These are phyloP conservation scores for Chaetomium sp. DNA, from an alignment of 2,329 filamentous ascomycete species.

Conservation along the genomic window DNA sequence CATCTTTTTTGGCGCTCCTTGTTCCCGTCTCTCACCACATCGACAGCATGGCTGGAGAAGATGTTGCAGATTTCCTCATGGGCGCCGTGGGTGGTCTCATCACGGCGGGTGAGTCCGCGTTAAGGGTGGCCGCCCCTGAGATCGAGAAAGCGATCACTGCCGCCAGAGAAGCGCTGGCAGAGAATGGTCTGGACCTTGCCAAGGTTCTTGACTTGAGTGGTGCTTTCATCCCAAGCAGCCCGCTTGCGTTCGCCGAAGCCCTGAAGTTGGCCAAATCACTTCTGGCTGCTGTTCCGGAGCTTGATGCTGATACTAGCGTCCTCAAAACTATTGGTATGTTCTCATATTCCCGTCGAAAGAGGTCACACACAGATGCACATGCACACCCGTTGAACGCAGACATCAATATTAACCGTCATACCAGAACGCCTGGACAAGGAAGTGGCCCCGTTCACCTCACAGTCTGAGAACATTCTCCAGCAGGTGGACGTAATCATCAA, in stretches of 20 bases:
- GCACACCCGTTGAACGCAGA: no score
- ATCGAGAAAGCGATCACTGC: not conserved
- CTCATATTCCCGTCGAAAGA: no score
- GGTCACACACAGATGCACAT: no score
- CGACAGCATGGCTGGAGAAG: not conserved
- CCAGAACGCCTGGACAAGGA: not conserved
- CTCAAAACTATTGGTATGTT: not conserved
- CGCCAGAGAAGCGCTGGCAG: not conserved
- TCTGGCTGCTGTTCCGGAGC: not conserved
- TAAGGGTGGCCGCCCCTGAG: not conserved
- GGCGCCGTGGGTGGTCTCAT: not conserved
- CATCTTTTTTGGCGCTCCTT: no score
- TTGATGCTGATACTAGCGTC: not conserved
- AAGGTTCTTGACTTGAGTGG: not conserved
- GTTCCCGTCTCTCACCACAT: no score
- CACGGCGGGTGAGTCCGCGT: not conserved
- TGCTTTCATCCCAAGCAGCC: not conserved
- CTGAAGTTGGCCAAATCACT: not conserved
- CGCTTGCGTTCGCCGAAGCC: not conserved
- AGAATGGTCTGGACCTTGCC: not conserved
- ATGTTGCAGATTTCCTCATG: not conserved
- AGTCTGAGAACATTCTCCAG: not conserved
- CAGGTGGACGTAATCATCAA: not conserved
- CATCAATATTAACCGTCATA: no score
- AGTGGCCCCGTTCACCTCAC: not conserved